A percentile compares a stretch with the other conserved stretches of the same genome.
These are phyloP conservation scores for Beauveria pseudobassiana DNA, from an alignment of 2,329 filamentous ascomycete species.

Conservation along the genomic window DNA sequence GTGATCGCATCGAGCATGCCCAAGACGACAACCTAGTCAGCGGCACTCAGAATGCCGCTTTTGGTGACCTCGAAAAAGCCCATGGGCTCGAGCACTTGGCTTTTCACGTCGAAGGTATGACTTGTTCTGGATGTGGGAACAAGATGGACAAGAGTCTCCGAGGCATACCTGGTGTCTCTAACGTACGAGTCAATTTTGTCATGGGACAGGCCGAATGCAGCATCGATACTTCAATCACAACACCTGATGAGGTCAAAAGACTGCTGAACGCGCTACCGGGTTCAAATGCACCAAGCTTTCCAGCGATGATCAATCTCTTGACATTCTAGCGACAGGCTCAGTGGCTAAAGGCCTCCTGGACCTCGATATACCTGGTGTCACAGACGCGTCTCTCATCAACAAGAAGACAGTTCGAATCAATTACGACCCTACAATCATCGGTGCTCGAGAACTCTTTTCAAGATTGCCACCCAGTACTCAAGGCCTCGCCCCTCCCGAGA, in stretches of 20 bases:
- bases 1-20: conserved; percentile 9
- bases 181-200: conserved; percentile 30
- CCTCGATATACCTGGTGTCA: conserved; percentile 19
- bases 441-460: conserved; percentile 23
- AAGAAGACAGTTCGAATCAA: conserved; percentile 24
- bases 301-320: conserved; percentile 21
- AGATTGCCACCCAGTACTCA: conserved; percentile 14
- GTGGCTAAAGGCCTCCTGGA: conserved; percentile 18
- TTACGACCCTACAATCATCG: conserved; percentile 27
- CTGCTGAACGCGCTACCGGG: conserved; percentile 21
- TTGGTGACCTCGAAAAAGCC: conserved; percentile 21
- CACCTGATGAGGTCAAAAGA: conserved; percentile 22
- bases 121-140: conserved; percentile 29
- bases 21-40: not conserved
- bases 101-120: conserved; percentile 28
- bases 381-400: conserved; percentile 19
- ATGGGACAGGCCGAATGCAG: conserved; percentile 29
- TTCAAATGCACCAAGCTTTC: conserved; percentile 22
- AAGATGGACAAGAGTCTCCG: conserved; percentile 25
- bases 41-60: not conserved
- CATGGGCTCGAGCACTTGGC: conserved; percentile 20
- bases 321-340: conserved; percentile 19
- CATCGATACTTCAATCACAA: conserved; percentile 19
- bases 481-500: conserved; percentile 24
- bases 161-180: conserved; percentile 21